Evolutionary conservation across 495 filamentous ascomycete genomes (phyloP).

Genomic region (Aspergillus indologenus): DNA sequence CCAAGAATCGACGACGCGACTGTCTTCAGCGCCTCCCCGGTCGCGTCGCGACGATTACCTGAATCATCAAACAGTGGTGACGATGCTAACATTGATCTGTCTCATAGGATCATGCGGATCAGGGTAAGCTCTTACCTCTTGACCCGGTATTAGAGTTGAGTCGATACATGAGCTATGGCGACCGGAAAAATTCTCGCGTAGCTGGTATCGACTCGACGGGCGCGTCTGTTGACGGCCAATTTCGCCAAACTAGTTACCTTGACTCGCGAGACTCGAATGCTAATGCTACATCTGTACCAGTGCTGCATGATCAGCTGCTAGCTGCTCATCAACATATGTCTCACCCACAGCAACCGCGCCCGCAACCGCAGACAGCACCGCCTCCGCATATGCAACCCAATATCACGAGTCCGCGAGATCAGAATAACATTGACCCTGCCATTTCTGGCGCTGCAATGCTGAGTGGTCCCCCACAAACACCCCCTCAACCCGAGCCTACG

Average conservation of each 20-base stretch:
- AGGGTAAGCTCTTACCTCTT: conserved; percentile 39
- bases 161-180: neutral
- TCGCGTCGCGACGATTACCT: conserved; percentile 9
- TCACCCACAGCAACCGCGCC: conserved; percentile 38
- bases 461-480: conserved; percentile 36
- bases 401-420: conserved; percentile 44
- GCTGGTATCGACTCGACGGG: neutral
- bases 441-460: conserved; percentile 48
- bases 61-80: conserved; percentile 1
- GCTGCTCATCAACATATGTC: conserved; percentile 45
- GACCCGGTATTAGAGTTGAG: neutral
- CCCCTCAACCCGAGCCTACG: conserved; percentile 36
- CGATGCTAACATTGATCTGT: conserved; percentile 13
- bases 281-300: conserved; percentile 32
- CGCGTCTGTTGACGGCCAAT: neutral
- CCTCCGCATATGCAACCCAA: conserved; percentile 44
- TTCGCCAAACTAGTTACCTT: neutral
- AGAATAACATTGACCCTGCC: conserved; percentile 52
- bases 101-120: conserved; percentile 49
- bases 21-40: conserved; percentile 1
- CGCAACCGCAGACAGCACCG: conserved; percentile 33
- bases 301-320: conserved; percentile 54
- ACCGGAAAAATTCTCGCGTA: neutral
- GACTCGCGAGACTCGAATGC: neutral
- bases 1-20: conserved; percentile 9